Evolutionary conservation across 2,329 filamentous ascomycete genomes (phyloP).

Genomic region (Colletotrichum siamense): DNA sequence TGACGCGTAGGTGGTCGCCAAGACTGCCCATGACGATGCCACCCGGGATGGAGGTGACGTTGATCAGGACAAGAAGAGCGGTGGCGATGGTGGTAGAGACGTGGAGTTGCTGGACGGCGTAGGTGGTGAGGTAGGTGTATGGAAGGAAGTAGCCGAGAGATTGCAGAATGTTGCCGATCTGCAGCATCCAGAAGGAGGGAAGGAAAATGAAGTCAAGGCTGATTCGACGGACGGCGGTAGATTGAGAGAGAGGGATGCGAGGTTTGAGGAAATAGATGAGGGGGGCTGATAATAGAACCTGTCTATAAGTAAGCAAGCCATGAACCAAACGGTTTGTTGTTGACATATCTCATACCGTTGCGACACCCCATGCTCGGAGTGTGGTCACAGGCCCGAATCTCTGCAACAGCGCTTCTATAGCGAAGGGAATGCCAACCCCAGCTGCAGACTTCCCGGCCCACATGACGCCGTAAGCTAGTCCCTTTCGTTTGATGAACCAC

Average conservation of each 20-base stretch:
- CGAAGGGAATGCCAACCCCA: background rate
- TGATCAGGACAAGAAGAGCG: background rate
- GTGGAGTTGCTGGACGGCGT: background rate
- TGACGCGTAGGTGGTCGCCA: background rate
- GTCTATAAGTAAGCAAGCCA: accelerated
- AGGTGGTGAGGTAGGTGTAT: background rate
- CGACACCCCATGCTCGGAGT: accelerated
- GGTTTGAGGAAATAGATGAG: background rate
- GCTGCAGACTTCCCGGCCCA: background rate
- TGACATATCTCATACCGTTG: background rate
- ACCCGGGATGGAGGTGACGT: background rate
- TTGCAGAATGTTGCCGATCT: background rate
- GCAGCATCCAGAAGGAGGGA: background rate
- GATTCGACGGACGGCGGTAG: background rate
- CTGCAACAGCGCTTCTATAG: background rate
- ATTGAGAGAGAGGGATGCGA: background rate
- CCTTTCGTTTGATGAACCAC: background rate
- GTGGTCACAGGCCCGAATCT: background rate
- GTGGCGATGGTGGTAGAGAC: background rate
- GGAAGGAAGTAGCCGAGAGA: background rate
- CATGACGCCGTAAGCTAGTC: background rate
- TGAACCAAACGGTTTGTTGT: too few relatives aligned
- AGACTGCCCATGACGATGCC: background rate
- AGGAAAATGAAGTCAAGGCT: background rate
- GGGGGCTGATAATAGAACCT: accelerated